Percentiles rank a stretch among this genome's conserved stretches.
These are phyloP conservation scores for Fusarium drepaniforme DNA, from an alignment of 2,329 filamentous ascomycete species.

Conservation along the genomic window DNA sequence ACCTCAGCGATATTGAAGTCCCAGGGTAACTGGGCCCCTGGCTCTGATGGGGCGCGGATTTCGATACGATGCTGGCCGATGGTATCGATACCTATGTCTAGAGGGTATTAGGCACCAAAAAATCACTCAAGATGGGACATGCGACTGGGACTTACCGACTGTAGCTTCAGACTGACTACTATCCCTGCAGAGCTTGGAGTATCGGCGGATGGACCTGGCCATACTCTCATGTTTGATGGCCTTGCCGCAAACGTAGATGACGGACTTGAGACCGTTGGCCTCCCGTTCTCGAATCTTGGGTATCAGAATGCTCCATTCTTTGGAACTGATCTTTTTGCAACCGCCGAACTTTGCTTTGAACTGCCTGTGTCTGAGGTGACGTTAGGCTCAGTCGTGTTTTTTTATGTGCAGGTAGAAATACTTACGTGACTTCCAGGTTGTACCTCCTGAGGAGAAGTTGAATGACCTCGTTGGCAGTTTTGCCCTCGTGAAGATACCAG, in stretches of 20 bases:
- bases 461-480: neutral
- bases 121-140: neutral
- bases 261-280: neutral
- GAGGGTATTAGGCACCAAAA: too few species aligned
- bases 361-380: neutral
- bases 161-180: neutral
- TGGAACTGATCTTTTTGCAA: neutral
- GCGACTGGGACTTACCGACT: neutral
- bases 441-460: neutral
- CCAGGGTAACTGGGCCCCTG: neutral
- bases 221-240: neutral
- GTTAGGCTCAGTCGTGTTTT: neutral
- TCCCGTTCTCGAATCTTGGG: conserved; percentile 3
- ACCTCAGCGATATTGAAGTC: neutral
- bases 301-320: conserved; percentile 17
- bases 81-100: neutral
- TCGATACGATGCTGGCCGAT: neutral
- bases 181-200: neutral
- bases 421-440: neutral
- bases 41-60: neutral
- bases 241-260: neutral
- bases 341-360: conserved; percentile 6
- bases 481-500: neutral
- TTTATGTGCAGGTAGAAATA: neutral
- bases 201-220: neutral